Base-by-base conservation (phyloP, 495 filamentous ascomycete species). In the Penicillium longicatenatum region DNA sequence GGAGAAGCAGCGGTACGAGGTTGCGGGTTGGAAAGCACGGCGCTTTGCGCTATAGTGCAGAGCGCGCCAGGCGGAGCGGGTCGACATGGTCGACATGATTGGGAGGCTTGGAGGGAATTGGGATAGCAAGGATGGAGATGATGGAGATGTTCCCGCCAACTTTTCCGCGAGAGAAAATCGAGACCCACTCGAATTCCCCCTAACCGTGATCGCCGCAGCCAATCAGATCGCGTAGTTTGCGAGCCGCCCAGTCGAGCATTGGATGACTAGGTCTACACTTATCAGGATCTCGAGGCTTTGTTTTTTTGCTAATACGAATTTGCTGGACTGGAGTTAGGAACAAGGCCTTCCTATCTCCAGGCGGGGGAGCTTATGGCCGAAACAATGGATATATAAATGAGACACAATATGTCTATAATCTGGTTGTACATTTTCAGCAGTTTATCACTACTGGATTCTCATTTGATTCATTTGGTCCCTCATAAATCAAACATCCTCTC, bases 1-100 rank as follows among this genome's bases (percentile, higher is more conserved):
- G 43, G 83, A 84, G 60, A 88, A 81, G 65, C 79, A 80, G 55
- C 83, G 74, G 63, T 80, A 80, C 37, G 75, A 72, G 26, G 68
- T 66, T 14, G 66, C 37, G 0, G 67, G 52, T 14, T 68, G 61
- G 49, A 58, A 59, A 7, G 65, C 53, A 52, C 67, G 67, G 54
- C 66, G 69, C 44, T 69, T 65, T 1, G 72, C 59, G 51, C 65
- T 67, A 39, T 66, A 57, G 56, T 70, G 67, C 63, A 78, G 43
- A 39, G 65, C 69, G 47, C 77, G 59, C 75, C 72, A 79, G 59
- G 70, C 52, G n/a, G 72, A 65, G 48, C 67, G 66, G 33, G 70
- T 60, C 49, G 67, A 66, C 69, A 72, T 60, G 58, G 54, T 55
- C 57, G 44, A 35, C 31, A 33, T 57, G 12, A 22, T 35, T 35